Evolutionary conservation across 2,329 filamentous ascomycete genomes (phyloP).

Genomic region (Neonectria sp.): DNA sequence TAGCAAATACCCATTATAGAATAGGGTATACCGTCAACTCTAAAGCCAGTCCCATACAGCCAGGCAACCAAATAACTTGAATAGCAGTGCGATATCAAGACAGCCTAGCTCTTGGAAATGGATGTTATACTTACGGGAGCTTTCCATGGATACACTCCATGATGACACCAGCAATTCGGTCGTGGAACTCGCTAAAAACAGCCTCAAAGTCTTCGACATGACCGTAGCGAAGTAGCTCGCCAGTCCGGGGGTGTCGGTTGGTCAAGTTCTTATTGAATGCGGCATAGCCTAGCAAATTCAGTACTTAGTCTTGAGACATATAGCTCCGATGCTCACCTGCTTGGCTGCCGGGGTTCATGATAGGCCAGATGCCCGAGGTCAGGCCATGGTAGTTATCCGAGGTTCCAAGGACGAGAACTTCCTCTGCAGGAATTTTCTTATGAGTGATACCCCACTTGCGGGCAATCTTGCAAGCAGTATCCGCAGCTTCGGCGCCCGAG

Average conservation of each 20-base stretch:
- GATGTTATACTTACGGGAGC: constrained; percentile 12
- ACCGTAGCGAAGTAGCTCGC: constrained; percentile 28
- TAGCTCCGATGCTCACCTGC: constrained; percentile 9
- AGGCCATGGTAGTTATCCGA: constrained; percentile 37
- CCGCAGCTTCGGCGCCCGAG: constrained; percentile 37
- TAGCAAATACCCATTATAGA: too few relatives aligned
- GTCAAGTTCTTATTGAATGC: constrained; percentile 32
- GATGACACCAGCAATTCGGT: constrained; percentile 22
- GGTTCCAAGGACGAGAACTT: constrained; percentile 35
- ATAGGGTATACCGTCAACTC: too few relatives aligned
- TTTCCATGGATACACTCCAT: constrained; percentile 29
- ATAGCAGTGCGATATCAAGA: too few relatives aligned
- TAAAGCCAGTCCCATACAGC: too few relatives aligned
- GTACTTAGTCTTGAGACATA: too few relatives aligned
- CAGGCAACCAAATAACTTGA: too few relatives aligned
- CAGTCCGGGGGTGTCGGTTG: constrained; percentile 31
- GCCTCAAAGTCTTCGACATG: constrained; percentile 31
- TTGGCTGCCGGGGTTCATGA: constrained; percentile 28
- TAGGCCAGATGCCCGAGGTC: constrained; percentile 34
- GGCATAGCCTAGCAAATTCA: constrained; percentile 17
- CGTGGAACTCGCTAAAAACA: constrained; percentile 20
- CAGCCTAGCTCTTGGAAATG: too few relatives aligned
- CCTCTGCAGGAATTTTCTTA: constrained; percentile 28
- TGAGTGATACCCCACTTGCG: constrained; percentile 34
- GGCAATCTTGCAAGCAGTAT: constrained; percentile 38